phyloP scores from a whole-genome alignment of 768 basidiomycete genomes.

The Hysterangium stoloniferum region DNA sequence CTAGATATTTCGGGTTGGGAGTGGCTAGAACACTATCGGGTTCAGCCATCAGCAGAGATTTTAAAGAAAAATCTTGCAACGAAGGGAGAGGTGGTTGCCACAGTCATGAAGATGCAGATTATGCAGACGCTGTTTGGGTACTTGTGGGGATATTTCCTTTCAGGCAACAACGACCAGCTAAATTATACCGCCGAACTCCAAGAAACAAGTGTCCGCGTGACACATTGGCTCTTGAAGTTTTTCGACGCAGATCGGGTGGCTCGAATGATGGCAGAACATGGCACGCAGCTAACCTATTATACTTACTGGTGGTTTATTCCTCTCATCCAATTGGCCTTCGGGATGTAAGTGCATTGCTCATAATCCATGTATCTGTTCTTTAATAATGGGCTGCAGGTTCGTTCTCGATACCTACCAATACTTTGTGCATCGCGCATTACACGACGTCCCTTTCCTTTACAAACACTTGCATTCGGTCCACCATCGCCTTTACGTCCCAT shows the following conservation, averaged over 20 bases:
- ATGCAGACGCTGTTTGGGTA: not conserved
- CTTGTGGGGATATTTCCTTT: not conserved
- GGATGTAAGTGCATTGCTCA: not conserved
- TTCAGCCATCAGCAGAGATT: slow-evolving; percentile 5
- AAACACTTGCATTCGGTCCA: slow-evolving; percentile 8
- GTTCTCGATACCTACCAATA: slow-evolving; percentile 11
- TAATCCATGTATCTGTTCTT: not conserved
- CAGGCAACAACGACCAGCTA: not conserved
- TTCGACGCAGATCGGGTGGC: not conserved
- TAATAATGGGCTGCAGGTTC: not conserved
- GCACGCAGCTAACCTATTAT: not conserved
- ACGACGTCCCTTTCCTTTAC: slow-evolving; percentile 9
- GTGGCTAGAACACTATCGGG: slow-evolving; percentile 4
- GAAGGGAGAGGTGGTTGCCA: slow-evolving; percentile 2
- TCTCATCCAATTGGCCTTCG: slow-evolving; percentile 1
- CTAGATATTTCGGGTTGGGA: slow-evolving; percentile 9
- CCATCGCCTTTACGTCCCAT: slow-evolving; percentile 6
- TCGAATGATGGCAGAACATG: slow-evolving; percentile 1
- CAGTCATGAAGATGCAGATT: slow-evolving; percentile 9
- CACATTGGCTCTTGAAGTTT: not conserved
- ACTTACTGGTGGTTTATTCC: slow-evolving; percentile 7
- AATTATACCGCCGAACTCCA: slow-evolving; percentile 2
- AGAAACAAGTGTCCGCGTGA: slow-evolving; percentile 15
- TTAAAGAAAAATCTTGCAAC: slow-evolving; percentile 7
- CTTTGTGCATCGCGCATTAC: slow-evolving; percentile 6